Evolutionary conservation across 2,329 filamentous ascomycete species (phyloP).

Genomic region (Xylariaceae sp.): DNA sequence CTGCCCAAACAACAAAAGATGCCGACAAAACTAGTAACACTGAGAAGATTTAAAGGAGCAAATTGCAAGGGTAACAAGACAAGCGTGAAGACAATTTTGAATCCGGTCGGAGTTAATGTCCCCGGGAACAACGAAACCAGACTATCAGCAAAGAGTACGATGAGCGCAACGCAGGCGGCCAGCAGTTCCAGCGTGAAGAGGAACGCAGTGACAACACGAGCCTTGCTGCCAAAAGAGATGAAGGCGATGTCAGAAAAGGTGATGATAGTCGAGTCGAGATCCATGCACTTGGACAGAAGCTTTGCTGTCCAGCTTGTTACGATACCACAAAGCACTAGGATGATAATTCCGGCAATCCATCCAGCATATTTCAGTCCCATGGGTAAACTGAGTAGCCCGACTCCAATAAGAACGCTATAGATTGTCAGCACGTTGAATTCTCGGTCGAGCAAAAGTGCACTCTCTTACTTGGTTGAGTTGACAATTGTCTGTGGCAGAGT

Average conservation of each 20-base stretch:
- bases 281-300: constrained; percentile 81
- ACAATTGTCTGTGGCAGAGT: constrained; percentile 93
- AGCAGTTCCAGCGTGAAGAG: constrained; percentile 85
- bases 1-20: constrained; percentile 85
- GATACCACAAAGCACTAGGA: constrained; percentile 68
- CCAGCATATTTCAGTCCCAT: constrained; percentile 83
- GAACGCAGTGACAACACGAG: constrained; percentile 75
- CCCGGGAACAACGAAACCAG: constrained; percentile 73
- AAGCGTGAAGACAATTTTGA: constrained; percentile 81
- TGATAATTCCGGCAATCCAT: constrained; percentile 76
- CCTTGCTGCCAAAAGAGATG: constrained; percentile 79
- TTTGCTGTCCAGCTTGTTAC: constrained; percentile 83
- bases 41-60: constrained; percentile 75
- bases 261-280: constrained; percentile 77
- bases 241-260: constrained; percentile 94
- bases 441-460: background rate
- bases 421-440: constrained; percentile 9
- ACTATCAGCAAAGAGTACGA: constrained; percentile 71
- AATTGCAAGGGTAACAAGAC: constrained; percentile 80
- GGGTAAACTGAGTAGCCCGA: constrained; percentile 84
- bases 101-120: constrained; percentile 59
- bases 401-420: constrained; percentile 70
- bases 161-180: constrained; percentile 74
- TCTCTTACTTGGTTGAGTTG: constrained; percentile 75
- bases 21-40: constrained; percentile 88